Evolutionary conservation across 177 flowering plant species (phyloP), one percentile per base, ranked within the genome.

Genomic region (Vitis hybrid): DNA sequence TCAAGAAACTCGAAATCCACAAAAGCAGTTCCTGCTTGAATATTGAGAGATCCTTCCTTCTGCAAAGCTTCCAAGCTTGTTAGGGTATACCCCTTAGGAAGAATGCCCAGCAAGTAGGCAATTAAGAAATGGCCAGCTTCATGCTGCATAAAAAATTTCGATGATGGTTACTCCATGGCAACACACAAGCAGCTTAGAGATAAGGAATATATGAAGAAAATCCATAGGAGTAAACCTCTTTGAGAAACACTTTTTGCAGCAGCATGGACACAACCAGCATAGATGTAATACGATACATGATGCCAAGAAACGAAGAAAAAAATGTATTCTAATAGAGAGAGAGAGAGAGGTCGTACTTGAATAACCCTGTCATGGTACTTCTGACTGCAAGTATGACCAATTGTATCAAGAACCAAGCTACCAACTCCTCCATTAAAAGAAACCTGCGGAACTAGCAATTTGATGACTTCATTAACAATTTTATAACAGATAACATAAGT

Each of bases 41-140:
- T 89, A 78, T 92, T 94, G 62, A 92, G 89, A 64, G 97, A 90
- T 59, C 98, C 97, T 85, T 87, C 93, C 75, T 87, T 84, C 76
- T 76, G 69, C 60, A 90, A 74, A 74, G 97, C 97, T 51, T 94
- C 97, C 69, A 92, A 80, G 68, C 97, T 94, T 39, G 95, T 73
- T 16, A 91, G 67, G 33, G 97, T 87, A 70, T 88, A 94, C 57
- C 90, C 90, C 80, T 75, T 92, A 0, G 97, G 98, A 77, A 94
- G 97, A 73, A 94, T 78, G 6, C 97, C 99, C 63, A 92, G 81
- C 86, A 92, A 75, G 82, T 94, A 94, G 22, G 99, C 97, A 62
- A 94, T 82, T 68, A 92, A 78, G 84, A 94, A 94, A 78, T 92
- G 98, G 15, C 97, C 99, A 78, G 97, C 97, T 88, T 94, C 97